Percentiles rank a stretch among this genome's conserved stretches.
phyloP scores from a whole-genome alignment of 2,329 filamentous ascomycete species.

The Fusarium coicis region DNA sequence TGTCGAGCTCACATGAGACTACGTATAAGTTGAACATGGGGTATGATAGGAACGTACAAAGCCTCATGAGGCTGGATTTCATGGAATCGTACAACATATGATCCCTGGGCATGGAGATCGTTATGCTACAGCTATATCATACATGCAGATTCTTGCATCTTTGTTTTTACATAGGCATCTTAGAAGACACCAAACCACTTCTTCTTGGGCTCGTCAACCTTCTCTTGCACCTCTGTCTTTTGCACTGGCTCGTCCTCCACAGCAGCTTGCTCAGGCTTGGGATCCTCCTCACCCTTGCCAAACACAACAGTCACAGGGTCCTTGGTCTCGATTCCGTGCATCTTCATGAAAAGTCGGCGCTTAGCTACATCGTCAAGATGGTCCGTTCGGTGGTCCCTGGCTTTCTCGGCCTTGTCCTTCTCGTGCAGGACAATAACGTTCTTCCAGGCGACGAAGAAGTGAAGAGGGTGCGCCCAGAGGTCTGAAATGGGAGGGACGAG shows the following conservation, averaged over 20 bases:
- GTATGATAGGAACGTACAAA: conserved; percentile 6
- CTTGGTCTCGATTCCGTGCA: conserved; percentile 80
- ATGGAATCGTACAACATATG: conserved; percentile 36
- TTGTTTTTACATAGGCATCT: conserved; percentile 29
- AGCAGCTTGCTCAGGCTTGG: conserved; percentile 49
- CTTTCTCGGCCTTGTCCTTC: conserved; percentile 74
- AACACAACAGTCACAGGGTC: conserved; percentile 63
- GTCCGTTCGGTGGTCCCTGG: conserved; percentile 76
- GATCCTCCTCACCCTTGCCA: conserved; percentile 50
- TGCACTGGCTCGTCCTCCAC: conserved; percentile 50
- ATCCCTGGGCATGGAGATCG: conserved; percentile 16
- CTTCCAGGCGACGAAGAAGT: conserved; percentile 71
- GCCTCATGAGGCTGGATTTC: conserved; percentile 18
- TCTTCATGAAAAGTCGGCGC: conserved; percentile 84
- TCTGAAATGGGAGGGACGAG: conserved; percentile 78
- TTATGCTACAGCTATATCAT: conserved; percentile 34
- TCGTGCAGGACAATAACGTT: conserved; percentile 83
- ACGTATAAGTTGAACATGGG: neutral
- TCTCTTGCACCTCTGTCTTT: conserved; percentile 43
- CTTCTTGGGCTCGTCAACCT: conserved; percentile 62
- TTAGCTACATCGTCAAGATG: conserved; percentile 89
- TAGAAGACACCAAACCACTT: conserved; percentile 89
- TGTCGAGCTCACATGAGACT: conserved; percentile 70
- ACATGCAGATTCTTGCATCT: conserved; percentile 17
- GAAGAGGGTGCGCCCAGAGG: conserved; percentile 75